Evolutionary conservation across 805 yeast species (phyloP), one percentile per base, ranked within the genome.

Genomic region (Kregervanrija pseudodelftensis): DNA sequence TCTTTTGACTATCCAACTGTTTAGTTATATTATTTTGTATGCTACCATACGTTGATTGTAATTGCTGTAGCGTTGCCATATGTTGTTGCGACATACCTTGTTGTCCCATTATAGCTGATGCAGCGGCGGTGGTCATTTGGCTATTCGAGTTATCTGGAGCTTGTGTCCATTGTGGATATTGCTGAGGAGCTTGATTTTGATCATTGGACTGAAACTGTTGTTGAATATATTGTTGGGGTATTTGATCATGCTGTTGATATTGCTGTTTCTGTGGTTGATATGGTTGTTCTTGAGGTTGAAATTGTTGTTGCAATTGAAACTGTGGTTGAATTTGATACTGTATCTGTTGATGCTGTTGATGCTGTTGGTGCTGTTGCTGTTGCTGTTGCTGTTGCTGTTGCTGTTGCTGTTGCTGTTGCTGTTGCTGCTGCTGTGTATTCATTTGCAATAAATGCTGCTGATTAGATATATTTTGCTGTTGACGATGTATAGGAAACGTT

Each of bases 1-100:
- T 48, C 11, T 49, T 43, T 37, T 54, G 54, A n/a, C 53, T 54
- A 15, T 51, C 55, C 15, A 53, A 37, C 35, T 55, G 60, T 16
- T 48, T 43, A 33, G 52, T 45, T 4, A 56, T 47, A 36, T 53
- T 56, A 32, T 41, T 52, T 31, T 58, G 60, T 14, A 57, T 37
- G 14, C 47, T 52, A 11, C 63, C 61, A 44, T 58, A 58, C 1
- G 63, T 57, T n/a, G 56, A 55, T 41, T 58, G 63, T 14, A 58
- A 43, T 39, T 58, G 61, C 36, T 55, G 59, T 16, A 58, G 35
- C 12, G 37, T 37, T n/a, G 40, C 43, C 10, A 47, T 10, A 30
- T 47, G 50, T 16, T 39, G 43, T 11, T 15, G 39, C 30, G 28
- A 22, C 28, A 22, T 22, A 7, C 28, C 28, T 22, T 22, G 28